Base-by-base conservation (phyloP, 176 grass and related monocot genomes). In the Cenchrus fungigraminus region DNA sequence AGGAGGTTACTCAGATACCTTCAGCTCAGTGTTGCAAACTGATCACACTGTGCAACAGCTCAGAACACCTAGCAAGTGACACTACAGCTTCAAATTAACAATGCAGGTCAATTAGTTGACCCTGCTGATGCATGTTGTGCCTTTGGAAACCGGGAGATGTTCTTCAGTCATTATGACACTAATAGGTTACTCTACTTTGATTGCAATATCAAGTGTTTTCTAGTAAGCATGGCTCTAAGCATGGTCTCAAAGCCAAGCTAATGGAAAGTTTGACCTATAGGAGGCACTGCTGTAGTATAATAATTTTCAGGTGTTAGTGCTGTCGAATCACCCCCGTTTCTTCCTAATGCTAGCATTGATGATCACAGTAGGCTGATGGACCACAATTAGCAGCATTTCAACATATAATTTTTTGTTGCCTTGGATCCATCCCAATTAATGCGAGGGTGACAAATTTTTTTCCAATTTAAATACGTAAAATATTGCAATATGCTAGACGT, bases 71-170 rank as follows among this genome's bases (percentile, higher is more conserved):
- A 64, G 29, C 63, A 68, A 80, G 76, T 75, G 76, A 53, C 20
- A 17, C 61, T 14, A n/a, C 32, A 77, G 47, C 55, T 86, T 42
- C 79, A 51, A n/a, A 78, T 78, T 82, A 61, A 73, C 34, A 86
- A 90, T 72, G 43, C 49, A 2, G 29, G 79, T 86, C 79, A 90
- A 81, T 81, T 89, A 34, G 79, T 72, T 90, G 89, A 79, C 77
- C 53, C 20, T 19, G 44, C 17, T 65, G 32, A 17, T 65, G 37
- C 71, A 86, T 83, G 65, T 79, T 78, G 25, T 78, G 68, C 74
- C 74, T 79, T 73, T 65, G 67, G 31, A 74, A 86, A 78, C 52
- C 0, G 67, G 49, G 42, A 59, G 50, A 82, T 86, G 59, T 83
- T 86, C 84, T 79, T 82, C 66, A 17, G 67, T 61, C 79, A 78